Evolutionary conservation across 2,329 filamentous ascomycete genomes (phyloP), one percentile per base, ranked within the genome.

Genomic region (Aspergillus bombycis): DNA sequence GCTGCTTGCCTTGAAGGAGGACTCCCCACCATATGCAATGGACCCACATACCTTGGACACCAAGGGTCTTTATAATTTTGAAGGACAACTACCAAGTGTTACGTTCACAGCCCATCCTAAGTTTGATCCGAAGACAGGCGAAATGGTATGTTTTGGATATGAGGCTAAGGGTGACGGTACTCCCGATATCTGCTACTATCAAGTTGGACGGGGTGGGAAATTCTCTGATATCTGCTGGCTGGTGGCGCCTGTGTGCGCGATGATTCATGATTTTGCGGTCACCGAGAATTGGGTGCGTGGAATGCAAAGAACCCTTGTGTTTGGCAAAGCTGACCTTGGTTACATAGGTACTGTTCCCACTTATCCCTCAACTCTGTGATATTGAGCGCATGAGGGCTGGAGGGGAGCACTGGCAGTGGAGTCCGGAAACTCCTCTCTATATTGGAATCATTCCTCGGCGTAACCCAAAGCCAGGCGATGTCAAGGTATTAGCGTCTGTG

Each of bases 21-120:
- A 81, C 30, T 80, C 83, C 3, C 85, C 84, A 2, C 84, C 84
- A 0, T 85, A 79, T 65, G 82, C 83, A 0, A 78, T 83, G 56
- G 79, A 86, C 59, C 73, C 76, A 0, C 74, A 81, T n/a, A 81
- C 84, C 0, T 79, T 85, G 38, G 78, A 78, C 8, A 82, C 85
- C 0, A 81, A 85, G 14, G 83, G 83, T 0, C 70, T 77, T 50
- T 79, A 84, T 58, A 82, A 85, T 66, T 81, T 86, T 10, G 69
- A 78, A 3, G 85, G 84, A 0, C 82, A 86, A 64, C 74, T 84
- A 19, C 68, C 71, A 12, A 72, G 75, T 23, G 76, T 80, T 1
- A 84, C 81, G 0, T 84, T 84, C 62, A 83, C 82, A 0, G 82
- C 83, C 1, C 83, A 85, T 66, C 83, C 83, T 0, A 85, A 85